Percentiles rank a stretch among this genome's conserved stretches.
phyloP scores from a whole-genome alignment of 164 flowering plant genomes.

The Dillenia suffruticosa region DNA sequence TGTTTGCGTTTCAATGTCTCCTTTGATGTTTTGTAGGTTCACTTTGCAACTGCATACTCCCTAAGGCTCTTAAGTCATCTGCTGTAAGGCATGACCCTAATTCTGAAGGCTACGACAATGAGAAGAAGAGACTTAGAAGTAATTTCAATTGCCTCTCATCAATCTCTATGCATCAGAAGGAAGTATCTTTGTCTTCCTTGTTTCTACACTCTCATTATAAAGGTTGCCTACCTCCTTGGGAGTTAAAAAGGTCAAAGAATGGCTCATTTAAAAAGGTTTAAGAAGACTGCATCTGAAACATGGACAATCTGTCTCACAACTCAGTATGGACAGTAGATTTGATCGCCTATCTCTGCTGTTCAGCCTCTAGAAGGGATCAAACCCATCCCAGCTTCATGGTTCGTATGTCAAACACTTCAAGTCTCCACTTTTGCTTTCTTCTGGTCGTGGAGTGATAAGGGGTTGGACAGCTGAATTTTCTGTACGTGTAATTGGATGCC shows the following conservation, averaged over 20 bases:
- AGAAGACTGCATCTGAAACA: slow-evolving; percentile 2
- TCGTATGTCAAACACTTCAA: too few relatives aligned
- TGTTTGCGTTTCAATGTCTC: too few relatives aligned
- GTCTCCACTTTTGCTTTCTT: too few relatives aligned
- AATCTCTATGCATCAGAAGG: slow-evolving; percentile 45
- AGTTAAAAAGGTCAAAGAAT: slow-evolving; percentile 26
- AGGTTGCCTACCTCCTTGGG: slow-evolving; percentile 49
- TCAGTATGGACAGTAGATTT: too few relatives aligned
- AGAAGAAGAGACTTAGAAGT: slow-evolving; percentile 42
- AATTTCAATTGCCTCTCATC: slow-evolving; percentile 48
- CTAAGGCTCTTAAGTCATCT: slow-evolving; percentile 41
- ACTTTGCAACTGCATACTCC: slow-evolving; percentile 50
- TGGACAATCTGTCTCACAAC: too few relatives aligned
- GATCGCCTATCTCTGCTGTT: too few relatives aligned
- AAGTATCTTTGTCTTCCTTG: slow-evolving; percentile 37
- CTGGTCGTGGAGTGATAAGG: too few relatives aligned
- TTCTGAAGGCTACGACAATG: slow-evolving; percentile 25
- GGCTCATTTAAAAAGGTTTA: slow-evolving; percentile 24
- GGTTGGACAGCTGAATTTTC: too few relatives aligned
- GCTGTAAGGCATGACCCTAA: slow-evolving; percentile 38
- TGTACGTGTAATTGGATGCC: too few relatives aligned
- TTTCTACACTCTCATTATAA: slow-evolving; percentile 40
- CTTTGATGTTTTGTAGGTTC: slow-evolving; percentile 33
- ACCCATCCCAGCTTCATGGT: too few relatives aligned
- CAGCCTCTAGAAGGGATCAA: too few relatives aligned